Evolutionary conservation across 1,284 basidiomycete genomes (phyloP).

Genomic region (Salmacisia buchloeana): DNA sequence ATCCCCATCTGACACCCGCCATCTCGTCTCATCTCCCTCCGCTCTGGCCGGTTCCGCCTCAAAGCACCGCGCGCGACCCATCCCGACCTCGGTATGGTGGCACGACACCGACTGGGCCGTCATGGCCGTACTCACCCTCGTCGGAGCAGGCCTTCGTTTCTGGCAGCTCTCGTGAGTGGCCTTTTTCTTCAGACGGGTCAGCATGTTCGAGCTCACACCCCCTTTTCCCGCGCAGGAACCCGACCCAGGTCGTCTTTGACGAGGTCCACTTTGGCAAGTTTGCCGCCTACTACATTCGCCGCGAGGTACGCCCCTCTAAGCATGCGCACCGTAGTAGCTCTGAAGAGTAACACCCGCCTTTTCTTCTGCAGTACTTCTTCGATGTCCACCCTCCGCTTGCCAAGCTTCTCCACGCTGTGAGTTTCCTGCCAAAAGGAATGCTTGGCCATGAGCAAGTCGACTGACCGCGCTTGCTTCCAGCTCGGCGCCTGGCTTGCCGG

Average conservation of each 20-base stretch:
- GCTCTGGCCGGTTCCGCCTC: neutral
- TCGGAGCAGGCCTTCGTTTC: slow-evolving; percentile 5
- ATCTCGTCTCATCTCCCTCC: neutral
- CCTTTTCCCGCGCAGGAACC: slow-evolving; percentile 32
- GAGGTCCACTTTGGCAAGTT: slow-evolving; percentile 51
- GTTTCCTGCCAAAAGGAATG: neutral
- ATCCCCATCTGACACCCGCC: neutral
- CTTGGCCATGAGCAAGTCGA: neutral
- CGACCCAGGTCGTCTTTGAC: slow-evolving; percentile 47
- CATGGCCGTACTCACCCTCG: slow-evolving; percentile 22
- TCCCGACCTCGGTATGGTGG: slow-evolving; percentile 1
- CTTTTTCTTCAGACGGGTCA: neutral
- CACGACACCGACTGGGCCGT: slow-evolving; percentile 13
- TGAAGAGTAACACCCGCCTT: neutral
- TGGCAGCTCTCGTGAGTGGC: neutral
- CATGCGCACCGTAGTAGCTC: neutral
- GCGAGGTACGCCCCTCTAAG: slow-evolving; percentile 21
- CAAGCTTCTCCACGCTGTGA: slow-evolving; percentile 31
- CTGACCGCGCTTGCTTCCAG: neutral
- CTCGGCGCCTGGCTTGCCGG: slow-evolving; percentile 94
- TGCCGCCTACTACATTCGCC: slow-evolving; percentile 45
- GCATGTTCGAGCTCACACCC: slow-evolving; percentile 13
- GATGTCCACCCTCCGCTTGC: slow-evolving; percentile 88
- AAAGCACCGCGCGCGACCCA: neutral
- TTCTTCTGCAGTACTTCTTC: slow-evolving; percentile 77